Percentiles rank a stretch among this genome's conserved stretches.
Evolutionary conservation across 176 grass and related monocot genomes (phyloP).

Genomic region (Oryza rufipogon): DNA sequence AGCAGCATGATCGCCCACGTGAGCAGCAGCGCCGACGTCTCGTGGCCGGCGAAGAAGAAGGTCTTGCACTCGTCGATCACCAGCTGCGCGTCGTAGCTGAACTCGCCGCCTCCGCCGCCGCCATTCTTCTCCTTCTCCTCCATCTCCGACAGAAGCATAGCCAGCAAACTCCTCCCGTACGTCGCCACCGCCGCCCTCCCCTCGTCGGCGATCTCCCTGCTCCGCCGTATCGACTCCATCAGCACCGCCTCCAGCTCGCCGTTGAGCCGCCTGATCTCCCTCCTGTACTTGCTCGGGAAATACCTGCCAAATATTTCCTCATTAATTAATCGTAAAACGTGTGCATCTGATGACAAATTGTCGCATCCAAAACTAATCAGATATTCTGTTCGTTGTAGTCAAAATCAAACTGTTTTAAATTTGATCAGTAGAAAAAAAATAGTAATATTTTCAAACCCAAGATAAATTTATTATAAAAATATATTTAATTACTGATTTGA

Average conservation of each 20-base stretch:
- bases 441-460: no score
- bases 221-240: slow-evolving; percentile 66
- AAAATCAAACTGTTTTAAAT: no score
- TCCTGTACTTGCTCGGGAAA: slow-evolving; percentile 81
- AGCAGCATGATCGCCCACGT: slow-evolving; percentile 95
- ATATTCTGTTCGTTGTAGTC: not conserved
- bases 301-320: slow-evolving; percentile 51
- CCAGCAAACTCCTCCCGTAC: slow-evolving; percentile 62
- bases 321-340: not conserved
- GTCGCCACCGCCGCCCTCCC: slow-evolving; percentile 49
- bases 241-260: slow-evolving; percentile 67
- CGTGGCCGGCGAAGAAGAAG: slow-evolving; percentile 94
- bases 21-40: slow-evolving; percentile 84
- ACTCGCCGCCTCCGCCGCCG: not conserved
- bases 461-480: no score
- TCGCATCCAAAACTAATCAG: slow-evolving; percentile 36
- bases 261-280: slow-evolving; percentile 74
- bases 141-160: slow-evolving; percentile 63
- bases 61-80: slow-evolving; percentile 98
- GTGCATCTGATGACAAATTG: not conserved
- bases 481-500: no score
- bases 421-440: no score
- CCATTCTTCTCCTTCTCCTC: slow-evolving; percentile 48
- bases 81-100: slow-evolving; percentile 71
- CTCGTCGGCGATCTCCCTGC: slow-evolving; percentile 70